Conservation (phyloP, 2,329 filamentous ascomycete species). For the Aspergillus nomiae region DNA sequence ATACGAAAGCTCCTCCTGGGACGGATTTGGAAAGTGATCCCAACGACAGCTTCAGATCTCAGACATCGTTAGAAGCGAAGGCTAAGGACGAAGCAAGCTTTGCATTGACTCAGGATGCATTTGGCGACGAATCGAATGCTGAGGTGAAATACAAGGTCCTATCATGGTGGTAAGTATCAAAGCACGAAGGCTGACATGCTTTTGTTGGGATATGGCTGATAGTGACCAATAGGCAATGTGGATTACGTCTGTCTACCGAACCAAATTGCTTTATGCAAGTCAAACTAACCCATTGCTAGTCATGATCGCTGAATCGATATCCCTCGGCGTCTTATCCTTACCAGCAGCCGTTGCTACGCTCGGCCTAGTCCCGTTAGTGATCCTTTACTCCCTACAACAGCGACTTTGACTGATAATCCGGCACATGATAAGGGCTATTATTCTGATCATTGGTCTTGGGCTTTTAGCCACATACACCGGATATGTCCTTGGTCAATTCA, state of each 20-base stretch:
- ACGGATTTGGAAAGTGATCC: neutral
- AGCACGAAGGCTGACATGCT: too few species aligned
- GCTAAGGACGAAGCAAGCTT: neutral
- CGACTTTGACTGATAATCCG: neutral
- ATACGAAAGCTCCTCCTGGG: neutral
- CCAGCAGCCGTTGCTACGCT: neutral
- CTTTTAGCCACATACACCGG: slow-evolving; percentile 61
- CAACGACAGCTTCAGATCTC: neutral
- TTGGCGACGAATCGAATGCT: slow-evolving; percentile 32
- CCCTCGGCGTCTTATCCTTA: neutral
- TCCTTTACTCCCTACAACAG: neutral
- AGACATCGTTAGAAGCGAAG: neutral
- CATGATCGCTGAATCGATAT: neutral
- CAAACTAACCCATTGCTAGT: neutral
- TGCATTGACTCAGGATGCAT: slow-evolving; percentile 27
- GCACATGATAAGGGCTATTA: slow-evolving; percentile 42
- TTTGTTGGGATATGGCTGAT: slow-evolving; percentile 35
- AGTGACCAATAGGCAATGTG: slow-evolving; percentile 34
- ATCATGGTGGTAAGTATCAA: slow-evolving; percentile 36
- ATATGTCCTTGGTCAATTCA: slow-evolving; percentile 61
- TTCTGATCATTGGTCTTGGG: slow-evolving; percentile 57
- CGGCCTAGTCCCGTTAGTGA: neutral
- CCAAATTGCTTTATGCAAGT: neutral
- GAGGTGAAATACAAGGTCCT: slow-evolving; percentile 53
- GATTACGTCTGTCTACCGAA: slow-evolving; percentile 31